Percentiles rank a stretch among this genome's conserved stretches.
These are phyloP conservation scores for Mycena leptocephala DNA, from an alignment of 768 basidiomycete genomes.

Conservation along the genomic window DNA sequence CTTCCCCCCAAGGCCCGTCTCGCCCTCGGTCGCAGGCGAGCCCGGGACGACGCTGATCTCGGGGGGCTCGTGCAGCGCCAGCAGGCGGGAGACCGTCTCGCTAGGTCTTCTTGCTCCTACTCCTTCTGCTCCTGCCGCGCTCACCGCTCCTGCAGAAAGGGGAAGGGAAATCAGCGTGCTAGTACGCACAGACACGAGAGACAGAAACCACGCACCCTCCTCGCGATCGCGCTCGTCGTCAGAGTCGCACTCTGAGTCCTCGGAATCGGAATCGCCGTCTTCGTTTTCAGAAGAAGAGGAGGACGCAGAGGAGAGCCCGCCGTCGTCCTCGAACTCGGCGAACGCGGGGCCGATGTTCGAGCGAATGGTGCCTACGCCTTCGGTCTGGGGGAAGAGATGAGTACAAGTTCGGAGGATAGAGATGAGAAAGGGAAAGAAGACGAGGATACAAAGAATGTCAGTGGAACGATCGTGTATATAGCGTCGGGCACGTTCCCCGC, in stretches of 20 bases:
- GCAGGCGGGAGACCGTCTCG: constrained; percentile 10
- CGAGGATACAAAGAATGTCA: background rate
- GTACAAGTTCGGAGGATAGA: background rate
- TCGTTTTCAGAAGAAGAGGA: constrained; percentile 34
- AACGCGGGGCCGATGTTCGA: constrained; percentile 73
- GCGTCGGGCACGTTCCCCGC: background rate
- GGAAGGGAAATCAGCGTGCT: background rate
- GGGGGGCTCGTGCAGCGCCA: constrained; percentile 16
- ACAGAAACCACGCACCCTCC: constrained; percentile 29
- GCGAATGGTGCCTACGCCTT: constrained; percentile 89
- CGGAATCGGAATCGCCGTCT: constrained; percentile 38
- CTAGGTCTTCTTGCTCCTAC: background rate
- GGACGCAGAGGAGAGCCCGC: constrained; percentile 71
- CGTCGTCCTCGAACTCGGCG: constrained; percentile 83
- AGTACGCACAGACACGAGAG: background rate
- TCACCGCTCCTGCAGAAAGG: background rate
- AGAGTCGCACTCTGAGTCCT: background rate
- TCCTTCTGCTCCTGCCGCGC: background rate
- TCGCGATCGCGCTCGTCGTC: constrained; percentile 31
- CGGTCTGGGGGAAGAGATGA: constrained; percentile 68
- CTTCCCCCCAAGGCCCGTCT: background rate
- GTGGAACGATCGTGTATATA: background rate
- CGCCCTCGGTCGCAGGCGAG: constrained; percentile 18
- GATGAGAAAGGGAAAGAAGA: background rate
- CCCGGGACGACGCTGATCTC: constrained; percentile 24